Evolutionary conservation across 2,329 filamentous ascomycete genomes (phyloP), one percentile per base, ranked within the genome.

Genomic region (Ophiosphaerella herpotricha): DNA sequence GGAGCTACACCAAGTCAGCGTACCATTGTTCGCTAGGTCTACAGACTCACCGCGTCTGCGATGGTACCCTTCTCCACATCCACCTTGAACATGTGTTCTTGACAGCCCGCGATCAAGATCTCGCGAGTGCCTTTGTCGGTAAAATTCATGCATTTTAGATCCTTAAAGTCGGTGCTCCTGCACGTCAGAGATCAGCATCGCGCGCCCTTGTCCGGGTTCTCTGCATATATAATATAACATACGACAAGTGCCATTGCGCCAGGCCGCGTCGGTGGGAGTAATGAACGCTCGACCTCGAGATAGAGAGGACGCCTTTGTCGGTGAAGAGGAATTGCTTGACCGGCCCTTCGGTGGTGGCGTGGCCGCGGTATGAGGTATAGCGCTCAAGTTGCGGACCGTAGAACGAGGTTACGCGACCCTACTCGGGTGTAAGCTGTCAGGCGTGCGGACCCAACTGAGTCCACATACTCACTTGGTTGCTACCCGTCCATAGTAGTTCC

Each of bases 141-240:
- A 70, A 96, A 97, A 71, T 89, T 93, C 91, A 97, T 97, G 74
- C 94, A 97, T 62, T 86, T 85, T 57, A 99, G 78, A 67, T 97
- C 90, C 57, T 82, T 85, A 87, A 97, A 96, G 48, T 88, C 87
- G 24, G 85, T 79, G 66, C 85, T 81, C 57, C 87, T 89, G 57
- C 48, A 55, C 3, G 35, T 32, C 24, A 39, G 31, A 21, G 11
- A 52, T 71, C 61, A 68, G 61, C 54, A 55, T 21, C 11, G 26
- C 11, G 16, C 14, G 14, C 24, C 13, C 39, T 39, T 38, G 12
- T 13, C 37, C 8, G n/a, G 12, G 23, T 7, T 4, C 3, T 14
- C 31, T 29, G 7, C 13, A 14, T 37, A 16, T 21, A 9, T 14
- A 23, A 24, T 18, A n/a, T 29, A 26, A 67, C 83, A 57, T 83